Evolutionary conservation across 2,329 filamentous ascomycete genomes (phyloP), one percentile per base, ranked within the genome.

Genomic region (Colletotrichum brevisporum): DNA sequence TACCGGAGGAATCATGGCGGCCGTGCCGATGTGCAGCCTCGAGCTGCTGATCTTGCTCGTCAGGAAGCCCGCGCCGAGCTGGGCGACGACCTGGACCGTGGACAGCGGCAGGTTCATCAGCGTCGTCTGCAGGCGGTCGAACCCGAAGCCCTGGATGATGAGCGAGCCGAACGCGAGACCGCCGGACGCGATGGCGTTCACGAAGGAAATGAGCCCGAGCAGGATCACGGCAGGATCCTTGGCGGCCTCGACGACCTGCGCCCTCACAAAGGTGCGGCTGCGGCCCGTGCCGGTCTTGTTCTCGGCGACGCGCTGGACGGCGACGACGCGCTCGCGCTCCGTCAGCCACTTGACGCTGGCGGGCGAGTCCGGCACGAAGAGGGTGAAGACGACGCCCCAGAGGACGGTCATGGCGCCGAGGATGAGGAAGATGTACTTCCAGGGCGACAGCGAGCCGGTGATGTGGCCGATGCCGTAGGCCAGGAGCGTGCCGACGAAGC

Each of bases 141-240:
- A 89, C 3, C 85, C 85, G 56, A 89, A 88, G 5, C 85, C 86
- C 50, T 79, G 81, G 74, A 89, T 82, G 58, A 89, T 85, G 31
- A 89, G 31, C 24, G 66, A 69, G 0, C 66, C 66, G 13, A 69
- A 69, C 2, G 66, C 62, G 5, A 66, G 15, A 0, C 62, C 66
- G 1, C 66, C 66, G n/a, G 66, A 69, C 1, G 66, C 66, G 16
- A 69, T 69, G 2, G 66, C 66, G 10, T 69, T 69, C 9, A 69
- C 62, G 18, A 69, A 66, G 12, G 62, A 69, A 39, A 69, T 56
- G 5, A 69, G 50, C 1, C 76, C 76, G 10, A 78, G 63, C 8
- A 75, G 63, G 16, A 77, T 62, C 15, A 77, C 67, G 0, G 62
- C 66, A 6, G 66, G 66, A 24, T 61, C 66, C 47, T 70, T 71